Evolutionary conservation across 805 yeast genomes (phyloP).

Genomic region (Spathaspora arborariae): DNA sequence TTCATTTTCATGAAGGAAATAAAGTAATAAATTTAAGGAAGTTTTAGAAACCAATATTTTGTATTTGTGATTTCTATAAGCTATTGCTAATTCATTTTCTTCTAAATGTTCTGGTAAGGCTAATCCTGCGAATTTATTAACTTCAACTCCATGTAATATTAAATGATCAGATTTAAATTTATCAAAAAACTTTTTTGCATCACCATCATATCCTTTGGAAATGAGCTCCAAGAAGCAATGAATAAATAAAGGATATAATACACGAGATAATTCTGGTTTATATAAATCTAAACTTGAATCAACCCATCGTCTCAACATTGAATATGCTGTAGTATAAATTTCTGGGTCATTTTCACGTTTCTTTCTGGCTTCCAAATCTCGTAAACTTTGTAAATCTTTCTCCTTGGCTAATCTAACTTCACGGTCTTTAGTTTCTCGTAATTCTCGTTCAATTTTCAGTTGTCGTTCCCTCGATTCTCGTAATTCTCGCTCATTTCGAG

Average conservation of each 20-base stretch:
- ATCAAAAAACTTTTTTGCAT: conserved; percentile 74
- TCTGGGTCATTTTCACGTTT: conserved; percentile 59
- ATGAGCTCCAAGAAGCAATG: conserved; percentile 82
- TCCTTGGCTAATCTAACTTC: conserved; percentile 36
- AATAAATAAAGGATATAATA: conserved; percentile 88
- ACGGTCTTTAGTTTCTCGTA: conserved; percentile 36
- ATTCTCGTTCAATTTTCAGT: conserved; percentile 31
- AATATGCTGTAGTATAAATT: conserved; percentile 74
- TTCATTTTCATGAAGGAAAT: conserved; percentile 88
- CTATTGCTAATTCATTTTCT: conserved; percentile 78
- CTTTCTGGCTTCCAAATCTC: conserved; percentile 41
- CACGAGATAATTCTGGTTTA: conserved; percentile 78
- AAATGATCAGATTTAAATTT: conserved; percentile 70
- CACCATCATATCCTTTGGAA: conserved; percentile 51
- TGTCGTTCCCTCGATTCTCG: conserved; percentile 34
- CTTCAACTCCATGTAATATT: conserved; percentile 73
- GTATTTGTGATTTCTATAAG: conserved; percentile 71
- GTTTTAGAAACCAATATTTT: conserved; percentile 75
- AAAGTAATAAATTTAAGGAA: conserved; percentile 75
- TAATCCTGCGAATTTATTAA: conserved; percentile 67
- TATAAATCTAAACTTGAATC: conserved; percentile 89
- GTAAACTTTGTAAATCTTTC: conserved; percentile 33
- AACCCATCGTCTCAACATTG: conserved; percentile 80
- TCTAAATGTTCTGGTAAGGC: conserved; percentile 75
- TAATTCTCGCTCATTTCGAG: conserved; percentile 29